These are phyloP conservation scores for Clavariopsis aquatica DNA, from an alignment of 495 filamentous ascomycete genomes.

Conservation along the genomic window DNA sequence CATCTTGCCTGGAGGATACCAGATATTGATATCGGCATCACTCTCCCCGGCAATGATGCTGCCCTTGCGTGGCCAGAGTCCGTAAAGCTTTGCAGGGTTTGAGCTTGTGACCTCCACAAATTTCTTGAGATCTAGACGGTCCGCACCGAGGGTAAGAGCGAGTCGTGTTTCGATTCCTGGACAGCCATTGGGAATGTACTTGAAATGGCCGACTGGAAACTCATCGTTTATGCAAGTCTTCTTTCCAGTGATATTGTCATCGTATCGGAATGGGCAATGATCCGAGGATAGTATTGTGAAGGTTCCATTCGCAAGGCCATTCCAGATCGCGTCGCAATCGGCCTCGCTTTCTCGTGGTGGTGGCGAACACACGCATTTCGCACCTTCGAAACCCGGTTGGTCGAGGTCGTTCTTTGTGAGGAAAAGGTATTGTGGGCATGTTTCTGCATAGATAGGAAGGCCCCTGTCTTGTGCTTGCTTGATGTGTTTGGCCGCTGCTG, in stretches of 20 bases:
- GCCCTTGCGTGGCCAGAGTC: conserved; percentile 58
- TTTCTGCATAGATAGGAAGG: conserved; percentile 63
- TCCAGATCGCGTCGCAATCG: conserved; percentile 44
- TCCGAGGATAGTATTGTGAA: conserved; percentile 58
- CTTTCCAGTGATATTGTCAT: conserved; percentile 52
- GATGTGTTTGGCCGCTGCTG: conserved; percentile 54
- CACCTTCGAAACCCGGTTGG: conserved; percentile 53
- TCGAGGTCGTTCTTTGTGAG: conserved; percentile 56
- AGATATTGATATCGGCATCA: conserved; percentile 57
- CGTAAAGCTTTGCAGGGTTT: conserved; percentile 64
- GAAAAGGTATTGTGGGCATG: conserved; percentile 67
- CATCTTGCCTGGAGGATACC: conserved; percentile 52
- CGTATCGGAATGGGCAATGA: conserved; percentile 58
- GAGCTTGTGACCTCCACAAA: conserved; percentile 61
- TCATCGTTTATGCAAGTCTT: conserved; percentile 49
- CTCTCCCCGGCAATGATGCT: conserved; percentile 55
- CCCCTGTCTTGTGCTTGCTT: conserved; percentile 57
- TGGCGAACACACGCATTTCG: conserved; percentile 45
- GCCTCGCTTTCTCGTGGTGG: conserved; percentile 40
- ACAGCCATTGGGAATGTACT: conserved; percentile 60
- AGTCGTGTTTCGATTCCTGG: conserved; percentile 64
- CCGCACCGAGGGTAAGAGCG: conserved; percentile 47
- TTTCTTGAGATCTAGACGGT: conserved; percentile 53
- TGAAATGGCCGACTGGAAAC: conserved; percentile 52
- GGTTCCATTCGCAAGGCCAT: conserved; percentile 48